Base-by-base conservation (phyloP, 2,329 filamentous ascomycete species). In the Penicillium frequentans region DNA sequence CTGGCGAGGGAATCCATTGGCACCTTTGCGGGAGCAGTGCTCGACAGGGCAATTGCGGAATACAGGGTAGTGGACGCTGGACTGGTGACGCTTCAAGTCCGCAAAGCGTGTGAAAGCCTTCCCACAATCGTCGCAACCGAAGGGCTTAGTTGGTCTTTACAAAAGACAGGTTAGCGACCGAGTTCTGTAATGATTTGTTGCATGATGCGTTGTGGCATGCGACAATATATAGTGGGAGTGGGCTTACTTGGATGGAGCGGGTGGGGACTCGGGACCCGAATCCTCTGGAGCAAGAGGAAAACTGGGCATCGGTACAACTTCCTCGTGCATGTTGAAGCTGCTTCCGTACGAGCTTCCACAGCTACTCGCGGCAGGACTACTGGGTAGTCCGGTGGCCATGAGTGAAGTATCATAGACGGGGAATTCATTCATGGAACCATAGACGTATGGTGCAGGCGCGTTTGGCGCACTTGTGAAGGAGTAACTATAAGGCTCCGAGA, bases 1-100 rank as follows among this genome's bases (percentile, higher is more conserved):
- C 52, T 78, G 75, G 6, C 84, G 76, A 5, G 81, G 80, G 64
- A 86, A 86, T 0, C 83, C 84, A 57, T 77, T 72, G 42, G 60
- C 65, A 5, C 75, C 76, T 63, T 81, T 81, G 16, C 81, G 76
- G 42, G 70, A 67, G 64, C 81, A 83, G 42, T 73, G 69, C 2
- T 68, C 65, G 27, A 73, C 68, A 1, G 75, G 72, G 62, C 81
- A 84, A 55, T 81, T 75, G 49, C 76, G 70, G 58, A 72, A 71
- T 13, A 73, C 64, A 6, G 75, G 75, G 52, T 73, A 72, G 63
- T 83, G 81, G 14, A 79, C 76, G 48, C 74, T 78, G n/a, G 71
- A 68, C 49, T 76, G 68, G 61, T 83, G 81, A 7, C 81, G 79
- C 59, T 78, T 77, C 11, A 82, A 68, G 62, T 84, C 81, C 7